phyloP scores from a whole-genome alignment of 1,284 basidiomycete genomes.

The Ganoderma sinense region DNA sequence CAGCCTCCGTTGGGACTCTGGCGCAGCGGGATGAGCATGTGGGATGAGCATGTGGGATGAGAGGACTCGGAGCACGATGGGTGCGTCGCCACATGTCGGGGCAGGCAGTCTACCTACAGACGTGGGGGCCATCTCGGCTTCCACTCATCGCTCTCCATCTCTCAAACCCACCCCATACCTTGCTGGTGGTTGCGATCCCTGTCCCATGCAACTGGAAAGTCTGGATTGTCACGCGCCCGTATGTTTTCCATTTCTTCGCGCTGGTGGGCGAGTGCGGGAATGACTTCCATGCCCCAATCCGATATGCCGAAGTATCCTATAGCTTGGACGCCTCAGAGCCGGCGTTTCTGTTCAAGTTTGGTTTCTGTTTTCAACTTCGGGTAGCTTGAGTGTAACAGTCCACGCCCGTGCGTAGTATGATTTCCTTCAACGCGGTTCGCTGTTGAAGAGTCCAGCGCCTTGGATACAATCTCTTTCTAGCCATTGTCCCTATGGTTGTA shows the following conservation, averaged over 20 bases:
- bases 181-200: not conserved
- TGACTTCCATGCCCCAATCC: constrained; percentile 1
- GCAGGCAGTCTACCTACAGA: not conserved
- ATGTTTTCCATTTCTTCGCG: not conserved
- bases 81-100: not conserved
- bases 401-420: too few relatives aligned
- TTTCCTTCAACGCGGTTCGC: too few relatives aligned
- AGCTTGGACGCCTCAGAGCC: too few relatives aligned
- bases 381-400: too few relatives aligned
- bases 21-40: not conserved
- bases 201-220: not conserved
- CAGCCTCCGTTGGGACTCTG: not conserved
- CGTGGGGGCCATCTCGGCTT: not conserved
- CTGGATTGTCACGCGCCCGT: not conserved
- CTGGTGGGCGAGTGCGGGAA: not conserved
- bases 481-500: too few relatives aligned
- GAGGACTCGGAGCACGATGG: too few relatives aligned
- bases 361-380: too few relatives aligned
- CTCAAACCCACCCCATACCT: too few relatives aligned
- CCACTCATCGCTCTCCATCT: not conserved
- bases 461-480: too few relatives aligned
- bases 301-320: not conserved
- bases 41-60: not conserved
- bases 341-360: too few relatives aligned
- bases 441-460: too few relatives aligned